Conservation (phyloP, 352 stramenopile species). For the Phytopythium cucurbitacearum region DNA sequence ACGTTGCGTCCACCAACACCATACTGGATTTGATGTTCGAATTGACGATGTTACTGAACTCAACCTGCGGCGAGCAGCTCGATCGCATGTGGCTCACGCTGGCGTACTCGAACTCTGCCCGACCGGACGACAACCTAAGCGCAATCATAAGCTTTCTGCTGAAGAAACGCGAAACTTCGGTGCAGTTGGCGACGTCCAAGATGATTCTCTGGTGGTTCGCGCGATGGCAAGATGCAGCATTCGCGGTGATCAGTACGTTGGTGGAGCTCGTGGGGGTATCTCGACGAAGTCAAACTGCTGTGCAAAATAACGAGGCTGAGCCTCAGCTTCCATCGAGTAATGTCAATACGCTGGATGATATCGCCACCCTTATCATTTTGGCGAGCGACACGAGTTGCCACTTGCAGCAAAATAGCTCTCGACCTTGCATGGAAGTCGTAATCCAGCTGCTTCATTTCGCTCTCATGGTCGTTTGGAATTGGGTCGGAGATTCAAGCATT, state of each 20-base stretch:
- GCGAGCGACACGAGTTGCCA: constrained; percentile 19
- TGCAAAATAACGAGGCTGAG: not conserved
- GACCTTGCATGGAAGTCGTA: constrained; percentile 3
- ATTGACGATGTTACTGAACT: constrained; percentile 34
- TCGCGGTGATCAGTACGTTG: constrained; percentile 30
- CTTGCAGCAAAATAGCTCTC: constrained; percentile 10
- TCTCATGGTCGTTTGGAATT: not conserved
- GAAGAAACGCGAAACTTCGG: constrained; percentile 27
- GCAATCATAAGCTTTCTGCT: constrained; percentile 36
- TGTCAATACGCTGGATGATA: constrained; percentile 10
- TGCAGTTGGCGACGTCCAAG: constrained; percentile 40
- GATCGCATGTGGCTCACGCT: constrained; percentile 67
- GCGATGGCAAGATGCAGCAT: constrained; percentile 48
- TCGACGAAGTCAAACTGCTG: not conserved
- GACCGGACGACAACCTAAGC: constrained; percentile 6
- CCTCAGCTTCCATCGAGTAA: constrained; percentile 3
- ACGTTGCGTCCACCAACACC: constrained; percentile 4
- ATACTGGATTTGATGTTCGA: constrained; percentile 51
- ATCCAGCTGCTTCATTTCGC: constrained; percentile 1
- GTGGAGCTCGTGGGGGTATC: constrained; percentile 4
- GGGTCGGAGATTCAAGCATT: not conserved
- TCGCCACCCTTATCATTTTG: constrained; percentile 20
- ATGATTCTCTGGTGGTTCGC: constrained; percentile 61
- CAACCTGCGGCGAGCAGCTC: constrained; percentile 41
- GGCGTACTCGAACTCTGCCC: constrained; percentile 22